Conservation (phyloP, 116 monocot genomes). For the Cymodocea nodosa region DNA sequence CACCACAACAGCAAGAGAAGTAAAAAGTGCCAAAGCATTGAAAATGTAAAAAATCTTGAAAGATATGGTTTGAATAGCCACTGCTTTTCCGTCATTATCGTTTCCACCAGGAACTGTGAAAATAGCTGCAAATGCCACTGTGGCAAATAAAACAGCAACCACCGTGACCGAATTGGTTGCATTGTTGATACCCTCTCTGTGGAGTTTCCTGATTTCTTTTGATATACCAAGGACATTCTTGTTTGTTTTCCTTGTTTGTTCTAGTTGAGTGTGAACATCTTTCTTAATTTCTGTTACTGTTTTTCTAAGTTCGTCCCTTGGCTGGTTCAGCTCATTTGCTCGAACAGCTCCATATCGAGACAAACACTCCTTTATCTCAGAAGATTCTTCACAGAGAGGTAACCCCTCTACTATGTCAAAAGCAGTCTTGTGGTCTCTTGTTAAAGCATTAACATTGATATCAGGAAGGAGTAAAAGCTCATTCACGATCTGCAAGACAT, state of each 20-base stretch:
- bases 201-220: constrained; percentile 76
- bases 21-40: constrained; percentile 72
- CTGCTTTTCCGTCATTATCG: constrained; percentile 32
- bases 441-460: constrained; percentile 70
- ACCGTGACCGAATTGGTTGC: constrained; percentile 67
- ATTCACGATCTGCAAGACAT: constrained; percentile 63
- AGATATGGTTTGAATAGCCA: constrained; percentile 25
- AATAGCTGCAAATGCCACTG: constrained; percentile 76
- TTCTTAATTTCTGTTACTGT: constrained; percentile 89
- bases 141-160: constrained; percentile 69
- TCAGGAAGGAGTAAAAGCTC: constrained; percentile 57
- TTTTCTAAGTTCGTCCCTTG: constrained; percentile 72
- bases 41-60: constrained; percentile 91
- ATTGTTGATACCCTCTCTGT: constrained; percentile 78
- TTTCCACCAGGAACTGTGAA: constrained; percentile 81
- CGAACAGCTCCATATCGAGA: constrained; percentile 48
- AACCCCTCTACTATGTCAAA: constrained; percentile 70
- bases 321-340: constrained; percentile 75
- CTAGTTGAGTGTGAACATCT: constrained; percentile 77
- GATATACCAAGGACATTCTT: constrained; percentile 81
- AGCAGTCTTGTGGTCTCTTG: constrained; percentile 74
- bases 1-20: constrained; percentile 86
- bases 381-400: constrained; percentile 64
- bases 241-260: constrained; percentile 85
- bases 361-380: constrained; percentile 49